Base-by-base conservation (phyloP, 495 filamentous ascomycete species). In the Daldinia childiae region DNA sequence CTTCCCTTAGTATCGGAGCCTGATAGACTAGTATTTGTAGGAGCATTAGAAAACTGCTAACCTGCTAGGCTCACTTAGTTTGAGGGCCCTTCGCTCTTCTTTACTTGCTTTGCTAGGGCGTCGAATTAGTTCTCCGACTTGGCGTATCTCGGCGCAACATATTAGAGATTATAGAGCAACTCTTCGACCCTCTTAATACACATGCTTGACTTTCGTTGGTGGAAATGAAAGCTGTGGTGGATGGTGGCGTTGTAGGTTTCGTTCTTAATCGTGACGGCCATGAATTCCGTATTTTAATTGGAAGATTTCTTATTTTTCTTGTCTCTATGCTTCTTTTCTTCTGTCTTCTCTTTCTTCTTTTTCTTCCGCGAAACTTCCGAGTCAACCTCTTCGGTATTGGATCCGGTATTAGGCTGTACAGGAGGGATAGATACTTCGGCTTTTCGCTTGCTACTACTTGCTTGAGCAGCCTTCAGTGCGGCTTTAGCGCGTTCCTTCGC, bases 401-500 rank as follows among this genome's bases (percentile, higher is more conserved):
- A 70, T 26, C 64, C 64, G 11, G 39, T 64, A 27, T 58, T 62
- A 17, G 72, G 58, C 19, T 71, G 68, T 7, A 38, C 74, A n/a
- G 65, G 73, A 5, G 66, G n/a, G 27, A 57, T 68, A n/a, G 72
- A 32, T 3, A 74, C 75, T 19, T 77, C 80, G 19, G 76, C 76
- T 32, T 78, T 74, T 27, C 80, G 80, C 74, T 83, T 79, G 63
- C 78, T 79, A 60, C 79, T 72, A 60, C 79, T 72, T 59, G 77
- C 73, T 52, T 71, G 62, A 30, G 77, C 73, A 1, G 76, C 71
- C 55, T 81, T 80, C 12, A 78, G 75, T 1, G 76, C 76, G 3
- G 81, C 80, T 66, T 80, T 83, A 24, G 79, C 82, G 30, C 79
- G 76, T 73, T 86, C 83, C 61, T 80, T 82, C 6, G 79, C 81